Evolutionary conservation across 2,329 filamentous ascomycete genomes (phyloP).

Genomic region (Decorospora gaudefroyi): DNA sequence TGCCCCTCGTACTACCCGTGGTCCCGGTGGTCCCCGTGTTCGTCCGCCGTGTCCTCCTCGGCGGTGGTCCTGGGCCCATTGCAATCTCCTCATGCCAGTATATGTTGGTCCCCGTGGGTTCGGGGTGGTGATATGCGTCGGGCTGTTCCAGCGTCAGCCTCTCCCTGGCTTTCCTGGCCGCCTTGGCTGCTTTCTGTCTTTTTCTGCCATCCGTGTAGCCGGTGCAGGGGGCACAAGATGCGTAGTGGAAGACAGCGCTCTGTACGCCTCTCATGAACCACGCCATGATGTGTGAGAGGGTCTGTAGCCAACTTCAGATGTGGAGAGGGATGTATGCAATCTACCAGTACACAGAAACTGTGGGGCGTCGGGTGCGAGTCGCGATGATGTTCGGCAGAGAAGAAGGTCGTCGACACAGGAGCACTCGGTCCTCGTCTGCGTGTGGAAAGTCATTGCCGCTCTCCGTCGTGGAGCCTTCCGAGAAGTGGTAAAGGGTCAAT

Average conservation of each 20-base stretch:
- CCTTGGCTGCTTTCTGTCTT: conserved; percentile 70
- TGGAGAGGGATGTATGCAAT: not conserved
- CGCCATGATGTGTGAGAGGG: conserved; percentile 36
- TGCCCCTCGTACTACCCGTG: conserved; percentile 56
- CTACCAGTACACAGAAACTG: conserved; percentile 1
- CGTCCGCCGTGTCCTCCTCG: conserved; percentile 61
- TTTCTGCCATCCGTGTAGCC: conserved; percentile 71
- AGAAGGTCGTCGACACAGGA: conserved; percentile 21
- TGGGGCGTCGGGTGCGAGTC: conserved; percentile 3
- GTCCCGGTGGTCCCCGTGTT: conserved; percentile 50
- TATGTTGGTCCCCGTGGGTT: conserved; percentile 82
- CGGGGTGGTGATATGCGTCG: conserved; percentile 75
- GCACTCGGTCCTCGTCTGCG: conserved; percentile 26
- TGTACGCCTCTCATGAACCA: conserved; percentile 61
- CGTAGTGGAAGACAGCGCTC: conserved; percentile 76
- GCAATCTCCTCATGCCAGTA: conserved; percentile 88
- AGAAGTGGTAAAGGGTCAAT: conserved; percentile 12
- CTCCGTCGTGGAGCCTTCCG: conserved; percentile 17
- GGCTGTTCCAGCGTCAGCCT: conserved; percentile 71
- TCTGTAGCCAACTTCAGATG: conserved; percentile 1
- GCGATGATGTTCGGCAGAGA: conserved; percentile 2
- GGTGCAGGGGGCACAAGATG: conserved; percentile 78
- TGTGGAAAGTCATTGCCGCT: conserved; percentile 34
- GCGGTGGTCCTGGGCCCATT: conserved; percentile 75
- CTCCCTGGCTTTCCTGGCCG: conserved; percentile 67